phyloP scores from a whole-genome alignment of 352 stramenopile species.

The Phytophthora uliginosa region DNA sequence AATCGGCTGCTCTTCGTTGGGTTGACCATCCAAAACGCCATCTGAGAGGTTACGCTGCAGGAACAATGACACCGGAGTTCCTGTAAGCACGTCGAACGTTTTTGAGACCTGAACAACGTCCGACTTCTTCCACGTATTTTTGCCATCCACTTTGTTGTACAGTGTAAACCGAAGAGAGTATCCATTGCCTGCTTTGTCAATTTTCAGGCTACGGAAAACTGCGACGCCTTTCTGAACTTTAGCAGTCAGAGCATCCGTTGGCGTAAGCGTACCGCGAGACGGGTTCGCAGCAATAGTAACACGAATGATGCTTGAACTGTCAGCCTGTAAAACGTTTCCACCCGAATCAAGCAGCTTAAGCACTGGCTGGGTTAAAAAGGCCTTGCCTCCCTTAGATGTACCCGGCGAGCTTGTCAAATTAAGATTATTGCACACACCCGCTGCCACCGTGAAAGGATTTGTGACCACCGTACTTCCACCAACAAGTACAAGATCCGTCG shows the following conservation, averaged over 20 bases:
- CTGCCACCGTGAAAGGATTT: slow-evolving; percentile 83
- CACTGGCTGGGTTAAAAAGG: slow-evolving; percentile 82
- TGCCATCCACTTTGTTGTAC: slow-evolving; percentile 56
- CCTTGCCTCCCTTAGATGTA: slow-evolving; percentile 66
- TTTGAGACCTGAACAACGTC: slow-evolving; percentile 65
- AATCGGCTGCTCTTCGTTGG: slow-evolving; percentile 74
- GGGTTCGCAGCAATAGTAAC: slow-evolving; percentile 82
- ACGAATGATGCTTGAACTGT: slow-evolving; percentile 73
- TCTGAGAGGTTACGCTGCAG: slow-evolving; percentile 68
- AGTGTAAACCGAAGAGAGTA: slow-evolving; percentile 81
- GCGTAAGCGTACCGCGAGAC: slow-evolving; percentile 60
- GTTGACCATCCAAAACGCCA: slow-evolving; percentile 81
- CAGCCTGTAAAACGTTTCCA: slow-evolving; percentile 69
- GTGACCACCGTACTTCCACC: slow-evolving; percentile 71
- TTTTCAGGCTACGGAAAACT: slow-evolving; percentile 78
- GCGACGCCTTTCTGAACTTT: slow-evolving; percentile 63
- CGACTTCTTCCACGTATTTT: slow-evolving; percentile 55
- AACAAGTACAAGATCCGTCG: slow-evolving; percentile 57
- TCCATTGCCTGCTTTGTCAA: slow-evolving; percentile 78
- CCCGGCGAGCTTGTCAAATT: slow-evolving; percentile 53
- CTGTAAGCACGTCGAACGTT: slow-evolving; percentile 69
- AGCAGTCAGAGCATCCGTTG: slow-evolving; percentile 47
- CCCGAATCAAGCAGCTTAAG: slow-evolving; percentile 82
- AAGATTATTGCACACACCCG: slow-evolving; percentile 60
- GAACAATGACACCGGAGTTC: slow-evolving; percentile 54